Percentiles rank a stretch among this genome's conserved stretches.
These are phyloP conservation scores for Viola pubescens DNA, from an alignment of 441 rosid genomes.

Conservation along the genomic window DNA sequence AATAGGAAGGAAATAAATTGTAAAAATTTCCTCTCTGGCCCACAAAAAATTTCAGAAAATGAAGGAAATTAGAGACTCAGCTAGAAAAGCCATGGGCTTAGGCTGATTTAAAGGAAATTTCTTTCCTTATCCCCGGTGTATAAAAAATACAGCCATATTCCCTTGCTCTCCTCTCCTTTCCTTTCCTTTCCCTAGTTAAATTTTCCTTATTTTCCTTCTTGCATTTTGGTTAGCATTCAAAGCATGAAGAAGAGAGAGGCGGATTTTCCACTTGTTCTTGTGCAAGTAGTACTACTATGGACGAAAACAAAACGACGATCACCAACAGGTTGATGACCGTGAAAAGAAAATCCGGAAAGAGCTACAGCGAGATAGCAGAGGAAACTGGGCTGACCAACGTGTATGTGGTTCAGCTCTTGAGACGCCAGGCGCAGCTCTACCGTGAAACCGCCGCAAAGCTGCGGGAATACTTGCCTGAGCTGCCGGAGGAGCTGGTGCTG, in stretches of 20 bases:
- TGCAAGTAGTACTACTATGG: conserved; percentile 23
- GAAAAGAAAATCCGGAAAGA: conserved; percentile 59
- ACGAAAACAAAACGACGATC: conserved; percentile 33
- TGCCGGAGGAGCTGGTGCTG: conserved; percentile 53
- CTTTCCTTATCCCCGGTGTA: too few relatives aligned
- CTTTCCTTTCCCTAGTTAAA: too few relatives aligned
- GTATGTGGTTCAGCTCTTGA: conserved; percentile 73
- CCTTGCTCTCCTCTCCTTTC: too few relatives aligned
- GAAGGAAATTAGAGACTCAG: too few relatives aligned
- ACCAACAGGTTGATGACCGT: conserved; percentile 36
- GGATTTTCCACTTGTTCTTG: neutral
- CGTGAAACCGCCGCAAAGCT: conserved; percentile 62
- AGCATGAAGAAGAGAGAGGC: neutral
- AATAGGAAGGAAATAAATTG: too few relatives aligned
- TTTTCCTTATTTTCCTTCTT: too few relatives aligned
- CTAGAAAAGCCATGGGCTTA: too few relatives aligned
- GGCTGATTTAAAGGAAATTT: too few relatives aligned
- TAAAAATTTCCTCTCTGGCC: too few relatives aligned
- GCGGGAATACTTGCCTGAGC: conserved; percentile 45
- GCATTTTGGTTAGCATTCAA: too few relatives aligned
- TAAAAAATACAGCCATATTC: too few relatives aligned
- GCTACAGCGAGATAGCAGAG: conserved; percentile 46
- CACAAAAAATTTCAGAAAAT: too few relatives aligned
- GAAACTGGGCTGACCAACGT: conserved; percentile 84
- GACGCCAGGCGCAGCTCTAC: conserved; percentile 84